Conservation (phyloP, 1,284 basidiomycete species). For the Hypsizygus ulmarius region DNA sequence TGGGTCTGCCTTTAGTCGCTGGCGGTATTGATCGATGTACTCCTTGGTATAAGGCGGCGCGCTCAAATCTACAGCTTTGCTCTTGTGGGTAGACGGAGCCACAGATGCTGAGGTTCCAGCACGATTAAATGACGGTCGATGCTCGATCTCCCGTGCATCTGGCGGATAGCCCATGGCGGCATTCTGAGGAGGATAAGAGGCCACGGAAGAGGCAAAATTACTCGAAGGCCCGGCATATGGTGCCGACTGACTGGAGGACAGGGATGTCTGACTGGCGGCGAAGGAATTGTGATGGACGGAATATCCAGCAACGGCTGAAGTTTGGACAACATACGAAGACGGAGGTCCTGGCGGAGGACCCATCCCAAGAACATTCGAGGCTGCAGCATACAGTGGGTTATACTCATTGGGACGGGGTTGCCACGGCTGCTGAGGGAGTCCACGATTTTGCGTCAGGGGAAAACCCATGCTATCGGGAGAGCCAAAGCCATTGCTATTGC, state of each 20-base stretch:
- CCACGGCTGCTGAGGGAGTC: constrained; percentile 27
- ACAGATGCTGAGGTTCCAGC: constrained; percentile 57
- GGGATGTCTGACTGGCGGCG: constrained; percentile 18
- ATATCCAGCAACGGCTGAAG: constrained; percentile 15
- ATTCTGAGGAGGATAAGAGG: constrained; percentile 21
- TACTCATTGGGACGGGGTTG: constrained; percentile 36
- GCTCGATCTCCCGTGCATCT: constrained; percentile 49
- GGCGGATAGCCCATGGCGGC: constrained; percentile 20
- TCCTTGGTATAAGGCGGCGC: constrained; percentile 93
- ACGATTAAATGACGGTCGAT: constrained; percentile 55
- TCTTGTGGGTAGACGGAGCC: constrained; percentile 62
- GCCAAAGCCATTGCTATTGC: constrained; percentile 15
- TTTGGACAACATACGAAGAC: constrained; percentile 19
- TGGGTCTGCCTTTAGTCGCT: constrained; percentile 95
- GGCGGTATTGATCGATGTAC: constrained; percentile 96
- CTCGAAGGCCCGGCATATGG: constrained; percentile 16
- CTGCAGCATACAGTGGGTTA: constrained; percentile 64
- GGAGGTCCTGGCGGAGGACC: constrained; percentile 48
- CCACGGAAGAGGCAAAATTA: constrained; percentile 22
- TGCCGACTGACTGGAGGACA: constrained; percentile 16
- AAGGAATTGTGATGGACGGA: constrained; percentile 21
- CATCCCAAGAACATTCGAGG: constrained; percentile 81
- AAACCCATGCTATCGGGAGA: constrained; percentile 21
- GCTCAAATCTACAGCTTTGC: constrained; percentile 81
- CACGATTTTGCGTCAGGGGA: constrained; percentile 25